Evolutionary conservation across 139 green algal species (phyloP), one percentile per base, ranked within the genome.

Genomic region (Zygnema circumcarinatum): DNA sequence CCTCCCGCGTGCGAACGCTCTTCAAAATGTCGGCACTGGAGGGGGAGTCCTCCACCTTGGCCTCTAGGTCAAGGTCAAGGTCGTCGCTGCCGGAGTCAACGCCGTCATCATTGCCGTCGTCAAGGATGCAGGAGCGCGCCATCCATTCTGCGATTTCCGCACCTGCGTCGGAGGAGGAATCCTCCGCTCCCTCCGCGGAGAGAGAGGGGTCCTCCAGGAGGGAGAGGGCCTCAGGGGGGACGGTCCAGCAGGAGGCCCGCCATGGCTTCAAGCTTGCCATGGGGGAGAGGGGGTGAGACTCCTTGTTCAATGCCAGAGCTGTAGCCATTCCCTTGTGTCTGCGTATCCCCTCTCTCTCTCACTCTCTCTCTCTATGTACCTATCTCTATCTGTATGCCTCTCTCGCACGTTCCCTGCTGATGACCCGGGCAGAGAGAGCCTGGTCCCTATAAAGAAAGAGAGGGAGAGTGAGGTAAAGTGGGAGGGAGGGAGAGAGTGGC

Each of bases 311-410:
- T 16, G 7, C 16, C 7, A 62, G 16, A 25, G 16, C 47, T 62
- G 47, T 25, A 16, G 47, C 47, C 7, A 62, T 62, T 62, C 47
- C 16, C 7, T 62, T 78, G 3, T 47, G 16, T 78, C 38, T 78
- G 11, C 16, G 7, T 11, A 3, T 78, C 69, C 69, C 16, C 38
- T 41, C 38, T 78, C 36, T 84, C 39, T 38, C 76, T 84, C 38
- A 68, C 76, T 52, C 76, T 84, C 33, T 84, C 76, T 76, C 76
- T 38, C 47, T 78, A 3, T 62, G 7, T 84, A 3, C 76, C 76
- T 73, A 3, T 84, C 76, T 76, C 76, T 42, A 3, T 84, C 76
- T 76, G 38, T 42, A 81, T 84, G 7, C 56, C 33, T 42, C 33
- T 84, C 56, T 76, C 76, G 76, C 16, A 25, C 16, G 7, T 62